Evolutionary conservation across 148 eudicot genomes (phyloP).

Genomic region (Fagopyrum esculentum): DNA sequence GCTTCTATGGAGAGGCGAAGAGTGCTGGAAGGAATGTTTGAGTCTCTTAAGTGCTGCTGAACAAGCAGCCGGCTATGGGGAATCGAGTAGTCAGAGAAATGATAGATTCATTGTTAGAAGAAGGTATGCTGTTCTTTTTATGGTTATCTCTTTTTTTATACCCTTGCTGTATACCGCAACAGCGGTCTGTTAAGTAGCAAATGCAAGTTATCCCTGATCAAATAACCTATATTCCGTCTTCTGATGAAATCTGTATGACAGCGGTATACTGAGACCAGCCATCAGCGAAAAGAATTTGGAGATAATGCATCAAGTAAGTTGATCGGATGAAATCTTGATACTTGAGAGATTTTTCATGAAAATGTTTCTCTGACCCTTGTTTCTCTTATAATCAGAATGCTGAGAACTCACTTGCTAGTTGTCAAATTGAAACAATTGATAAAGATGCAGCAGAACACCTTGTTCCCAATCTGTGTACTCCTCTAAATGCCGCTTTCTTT

Average conservation of each 20-base stretch:
- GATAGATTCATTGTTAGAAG: slow-evolving; percentile 47
- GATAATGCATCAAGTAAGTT: slow-evolving; percentile 54
- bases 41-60: slow-evolving; percentile 76
- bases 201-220: background rate
- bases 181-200: no score
- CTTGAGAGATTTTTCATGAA: background rate
- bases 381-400: slow-evolving; percentile 51
- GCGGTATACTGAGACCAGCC: slow-evolving; percentile 91
- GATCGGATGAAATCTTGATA: background rate
- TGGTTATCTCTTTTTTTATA: slow-evolving; percentile 1
- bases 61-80: slow-evolving; percentile 33
- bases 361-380: background rate
- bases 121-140: slow-evolving; percentile 32
- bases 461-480: slow-evolving; percentile 58
- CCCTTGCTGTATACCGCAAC: background rate
- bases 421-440: slow-evolving; percentile 60
- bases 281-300: slow-evolving; percentile 55
- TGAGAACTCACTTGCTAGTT: slow-evolving; percentile 52
- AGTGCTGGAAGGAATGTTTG: slow-evolving; percentile 83
- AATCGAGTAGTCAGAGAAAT: slow-evolving; percentile 11
- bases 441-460: slow-evolving; percentile 51
- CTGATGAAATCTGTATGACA: slow-evolving; percentile 25
- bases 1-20: slow-evolving; percentile 82
- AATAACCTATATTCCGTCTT: background rate
- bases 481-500: slow-evolving; percentile 68